These are phyloP conservation scores for Oryza australiensis DNA, from an alignment of 176 grass and related monocot genomes.

Conservation along the genomic window DNA sequence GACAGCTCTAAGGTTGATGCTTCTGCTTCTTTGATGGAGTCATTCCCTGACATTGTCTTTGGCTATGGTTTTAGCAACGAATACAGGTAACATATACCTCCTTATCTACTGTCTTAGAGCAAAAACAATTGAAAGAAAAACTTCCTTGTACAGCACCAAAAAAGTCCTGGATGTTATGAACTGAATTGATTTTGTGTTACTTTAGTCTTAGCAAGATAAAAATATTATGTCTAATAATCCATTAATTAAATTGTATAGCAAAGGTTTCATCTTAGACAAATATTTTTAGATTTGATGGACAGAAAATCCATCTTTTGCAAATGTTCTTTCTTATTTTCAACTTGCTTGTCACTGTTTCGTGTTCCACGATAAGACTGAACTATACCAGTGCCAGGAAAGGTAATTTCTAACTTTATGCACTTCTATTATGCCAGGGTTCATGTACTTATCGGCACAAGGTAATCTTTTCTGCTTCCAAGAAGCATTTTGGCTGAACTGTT, in stretches of 20 bases:
- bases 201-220: slow-evolving; percentile 2
- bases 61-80: slow-evolving; percentile 79
- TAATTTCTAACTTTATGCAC: slow-evolving; percentile 26
- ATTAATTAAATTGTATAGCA: not conserved
- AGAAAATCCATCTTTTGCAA: not conserved
- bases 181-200: not conserved
- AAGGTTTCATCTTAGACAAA: not conserved
- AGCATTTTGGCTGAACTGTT: not conserved
- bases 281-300: not conserved
- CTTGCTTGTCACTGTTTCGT: slow-evolving; percentile 70
- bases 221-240: slow-evolving; percentile 8
- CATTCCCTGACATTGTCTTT: slow-evolving; percentile 74
- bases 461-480: too few relatives aligned
- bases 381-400: slow-evolving; percentile 68
- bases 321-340: slow-evolving; percentile 18
- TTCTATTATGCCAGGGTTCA: not conserved
- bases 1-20: slow-evolving; percentile 57
- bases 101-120: slow-evolving; percentile 7
- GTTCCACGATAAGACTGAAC: slow-evolving; percentile 58
- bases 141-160: not conserved
- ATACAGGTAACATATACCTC: slow-evolving; percentile 54
- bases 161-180: slow-evolving; percentile 4
- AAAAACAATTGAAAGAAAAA: slow-evolving; percentile 2
- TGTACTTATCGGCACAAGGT: too few relatives aligned
- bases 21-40: slow-evolving; percentile 62